A percentile compares a stretch with the other conserved stretches of the same genome.
Evolutionary conservation across 2,329 filamentous ascomycete species (phyloP).

Genomic region (Epichloe sibirici): DNA sequence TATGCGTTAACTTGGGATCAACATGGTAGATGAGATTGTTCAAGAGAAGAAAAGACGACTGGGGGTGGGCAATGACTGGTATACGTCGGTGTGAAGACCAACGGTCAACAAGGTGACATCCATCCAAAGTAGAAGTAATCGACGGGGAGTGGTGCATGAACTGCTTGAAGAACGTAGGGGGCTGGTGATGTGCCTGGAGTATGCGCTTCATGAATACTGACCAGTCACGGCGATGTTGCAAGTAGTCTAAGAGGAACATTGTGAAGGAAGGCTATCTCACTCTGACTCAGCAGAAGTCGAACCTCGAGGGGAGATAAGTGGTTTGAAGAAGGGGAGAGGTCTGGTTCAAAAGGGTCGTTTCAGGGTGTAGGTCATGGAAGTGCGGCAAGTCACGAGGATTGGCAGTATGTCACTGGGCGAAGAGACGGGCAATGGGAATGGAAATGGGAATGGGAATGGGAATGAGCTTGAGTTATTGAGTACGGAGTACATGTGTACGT

Average conservation of each 20-base stretch:
- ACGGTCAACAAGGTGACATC: too few species aligned
- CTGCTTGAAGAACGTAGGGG: not conserved
- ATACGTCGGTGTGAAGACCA: not conserved
- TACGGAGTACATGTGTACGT: too few species aligned
- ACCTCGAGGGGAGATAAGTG: not conserved
- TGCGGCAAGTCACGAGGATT: constrained; percentile 8
- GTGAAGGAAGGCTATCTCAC: not conserved
- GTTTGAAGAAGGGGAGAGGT: not conserved
- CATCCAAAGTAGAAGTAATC: not conserved
- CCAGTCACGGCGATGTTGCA: constrained; percentile 62
- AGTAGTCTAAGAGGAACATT: constrained; percentile 42
- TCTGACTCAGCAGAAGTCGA: not conserved
- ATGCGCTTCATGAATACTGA: constrained; percentile 19
- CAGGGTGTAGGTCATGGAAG: not conserved
- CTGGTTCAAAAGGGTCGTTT: not conserved
- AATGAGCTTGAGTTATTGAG: too few species aligned
- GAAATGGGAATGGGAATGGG: not conserved
- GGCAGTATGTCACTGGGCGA: not conserved
- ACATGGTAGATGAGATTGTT: not conserved
- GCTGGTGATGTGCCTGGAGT: not conserved
- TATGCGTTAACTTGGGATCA: constrained; percentile 15
- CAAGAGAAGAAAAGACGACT: not conserved
- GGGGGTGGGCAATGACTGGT: not conserved
- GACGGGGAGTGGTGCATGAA: not conserved
- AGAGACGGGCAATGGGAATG: not conserved